A percentile compares a stretch with the other conserved stretches of the same genome.
phyloP scores from a whole-genome alignment of 306 rosid species.

The Pyrus betulifolia region DNA sequence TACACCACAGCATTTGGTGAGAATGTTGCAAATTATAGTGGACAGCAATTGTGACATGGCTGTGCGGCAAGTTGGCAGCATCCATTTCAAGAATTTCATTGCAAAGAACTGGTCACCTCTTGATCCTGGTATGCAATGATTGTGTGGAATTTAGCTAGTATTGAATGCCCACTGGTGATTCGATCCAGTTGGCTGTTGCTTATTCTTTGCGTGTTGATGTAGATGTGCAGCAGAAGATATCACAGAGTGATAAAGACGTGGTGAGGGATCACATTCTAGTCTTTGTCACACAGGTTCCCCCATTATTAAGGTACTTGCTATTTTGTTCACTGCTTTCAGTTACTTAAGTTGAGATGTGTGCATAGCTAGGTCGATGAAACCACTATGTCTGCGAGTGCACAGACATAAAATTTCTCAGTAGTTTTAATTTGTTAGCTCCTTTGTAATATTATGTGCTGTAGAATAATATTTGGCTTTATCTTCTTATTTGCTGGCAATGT shows the following conservation, averaged over 20 bases:
- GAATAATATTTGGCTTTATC: neutral
- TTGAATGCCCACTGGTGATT: neutral
- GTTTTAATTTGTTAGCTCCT: neutral
- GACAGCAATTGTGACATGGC: constrained; percentile 74
- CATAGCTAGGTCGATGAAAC: neutral
- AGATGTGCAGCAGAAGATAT: constrained; percentile 74
- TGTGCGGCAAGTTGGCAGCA: constrained; percentile 93
- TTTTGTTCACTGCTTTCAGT: neutral
- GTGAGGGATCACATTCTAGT: constrained; percentile 79
- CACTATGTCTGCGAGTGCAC: neutral
- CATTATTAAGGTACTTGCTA: constrained; percentile 59
- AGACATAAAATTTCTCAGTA: neutral
- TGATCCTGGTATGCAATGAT: constrained; percentile 52
- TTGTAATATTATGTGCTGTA: neutral
- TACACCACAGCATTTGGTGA: constrained; percentile 91
- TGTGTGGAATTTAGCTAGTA: constrained; percentile 2
- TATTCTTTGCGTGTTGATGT: constrained; percentile 16
- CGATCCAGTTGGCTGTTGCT: neutral
- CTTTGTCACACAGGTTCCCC: constrained; percentile 81
- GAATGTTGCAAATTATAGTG: constrained; percentile 80
- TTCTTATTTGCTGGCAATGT: neutral
- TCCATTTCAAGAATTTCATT: constrained; percentile 91
- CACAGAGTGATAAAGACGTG: constrained; percentile 62
- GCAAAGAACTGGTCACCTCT: constrained; percentile 86
- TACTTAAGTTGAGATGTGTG: neutral